Conservation (phyloP, 2,329 filamentous ascomycete species). For the Claviceps capensis region DNA sequence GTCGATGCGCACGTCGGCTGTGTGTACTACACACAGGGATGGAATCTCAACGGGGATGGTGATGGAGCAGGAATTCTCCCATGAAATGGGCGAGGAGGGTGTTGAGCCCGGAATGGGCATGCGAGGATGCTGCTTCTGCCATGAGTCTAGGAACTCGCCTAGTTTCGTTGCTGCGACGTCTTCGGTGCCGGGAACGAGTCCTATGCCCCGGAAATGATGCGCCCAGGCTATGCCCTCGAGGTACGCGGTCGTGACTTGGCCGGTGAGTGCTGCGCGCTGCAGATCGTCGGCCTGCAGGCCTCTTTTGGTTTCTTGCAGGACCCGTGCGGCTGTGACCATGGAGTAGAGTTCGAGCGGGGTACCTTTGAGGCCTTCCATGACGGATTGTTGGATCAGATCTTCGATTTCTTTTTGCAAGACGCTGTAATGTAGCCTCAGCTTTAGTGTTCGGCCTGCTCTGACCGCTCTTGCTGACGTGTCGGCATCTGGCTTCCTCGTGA, state of each 20-base stretch:
- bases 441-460: conserved; percentile 32
- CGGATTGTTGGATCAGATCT: conserved; percentile 28
- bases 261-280: conserved; percentile 41
- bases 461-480: conserved; percentile 17
- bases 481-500: conserved; percentile 40
- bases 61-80: conserved; percentile 45
- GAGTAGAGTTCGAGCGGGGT: conserved; percentile 31
- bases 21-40: conserved; percentile 69
- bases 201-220: conserved; percentile 36
- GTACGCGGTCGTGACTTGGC: conserved; percentile 35
- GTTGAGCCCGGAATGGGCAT: conserved; percentile 12
- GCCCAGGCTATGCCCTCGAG: conserved; percentile 34
- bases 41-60: conserved; percentile 85
- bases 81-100: conserved; percentile 3
- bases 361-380: conserved; percentile 25
- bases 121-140: conserved; percentile 17
- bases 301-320: conserved; percentile 29
- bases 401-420: conserved; percentile 64
- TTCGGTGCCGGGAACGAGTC: conserved; percentile 21
- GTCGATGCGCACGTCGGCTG: conserved; percentile 50
- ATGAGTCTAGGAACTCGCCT: conserved; percentile 17
- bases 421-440: conserved; percentile 61
- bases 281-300: conserved; percentile 35
- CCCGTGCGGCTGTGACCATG: conserved; percentile 29
- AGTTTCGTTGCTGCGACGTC: conserved; percentile 18